These are phyloP conservation scores for Pseudogymnoascus verrucosus DNA, from an alignment of 2,329 filamentous ascomycete species.

Conservation along the genomic window DNA sequence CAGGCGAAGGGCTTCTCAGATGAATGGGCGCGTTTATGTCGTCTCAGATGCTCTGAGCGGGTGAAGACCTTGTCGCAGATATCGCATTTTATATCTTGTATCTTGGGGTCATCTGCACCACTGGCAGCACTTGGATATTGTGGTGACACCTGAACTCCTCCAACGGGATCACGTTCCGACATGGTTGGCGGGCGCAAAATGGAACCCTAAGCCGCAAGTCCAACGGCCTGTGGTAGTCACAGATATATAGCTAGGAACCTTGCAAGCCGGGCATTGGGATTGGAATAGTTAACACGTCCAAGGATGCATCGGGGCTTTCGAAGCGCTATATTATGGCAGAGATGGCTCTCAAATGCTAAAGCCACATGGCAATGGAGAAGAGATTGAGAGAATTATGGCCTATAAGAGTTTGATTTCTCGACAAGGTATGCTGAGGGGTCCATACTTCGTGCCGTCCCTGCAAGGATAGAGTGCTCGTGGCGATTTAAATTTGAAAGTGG, in stretches of 20 bases:
- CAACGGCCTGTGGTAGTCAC: neutral
- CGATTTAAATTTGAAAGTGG: neutral
- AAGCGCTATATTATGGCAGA: neutral
- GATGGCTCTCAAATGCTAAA: neutral
- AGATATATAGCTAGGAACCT: neutral
- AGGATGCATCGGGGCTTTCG: neutral
- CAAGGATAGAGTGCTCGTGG: neutral
- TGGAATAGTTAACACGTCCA: neutral
- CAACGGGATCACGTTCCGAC: neutral
- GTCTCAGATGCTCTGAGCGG: slow-evolving; percentile 48
- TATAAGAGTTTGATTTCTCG: neutral
- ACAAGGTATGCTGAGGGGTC: neutral
- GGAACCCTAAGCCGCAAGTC: neutral
- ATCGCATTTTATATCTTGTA: slow-evolving; percentile 9
- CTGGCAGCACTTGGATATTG: neutral
- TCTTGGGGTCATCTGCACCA: neutral
- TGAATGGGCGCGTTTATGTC: slow-evolving; percentile 49
- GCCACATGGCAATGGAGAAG: neutral
- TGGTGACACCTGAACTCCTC: neutral
- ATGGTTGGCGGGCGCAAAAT: slow-evolving; percentile 2
- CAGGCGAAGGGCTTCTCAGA: slow-evolving; percentile 36
- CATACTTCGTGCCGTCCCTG: neutral
- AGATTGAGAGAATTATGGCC: neutral
- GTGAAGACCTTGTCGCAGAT: slow-evolving; percentile 33
- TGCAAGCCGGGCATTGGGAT: neutral